A percentile compares a stretch with the other conserved stretches of the same genome.
phyloP scores from a whole-genome alignment of 306 rosid genomes.

The Argentina anserina region DNA sequence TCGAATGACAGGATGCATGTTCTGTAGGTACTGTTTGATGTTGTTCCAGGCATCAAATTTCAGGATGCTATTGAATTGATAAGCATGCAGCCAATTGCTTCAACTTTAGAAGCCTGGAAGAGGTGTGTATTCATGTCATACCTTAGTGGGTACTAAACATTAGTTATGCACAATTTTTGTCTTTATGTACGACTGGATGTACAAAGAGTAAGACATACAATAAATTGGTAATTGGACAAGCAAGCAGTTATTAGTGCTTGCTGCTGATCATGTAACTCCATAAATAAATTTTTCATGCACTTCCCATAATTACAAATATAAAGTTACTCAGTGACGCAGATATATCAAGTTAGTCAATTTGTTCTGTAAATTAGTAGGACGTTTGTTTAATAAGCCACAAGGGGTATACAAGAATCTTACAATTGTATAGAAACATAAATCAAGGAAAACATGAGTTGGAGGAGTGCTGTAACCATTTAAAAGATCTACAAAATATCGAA shows the following conservation, averaged over 20 bases:
- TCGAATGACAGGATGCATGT: constrained; percentile 31
- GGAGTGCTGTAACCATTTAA: not conserved
- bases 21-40: constrained; percentile 93
- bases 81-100: constrained; percentile 85
- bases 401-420: not conserved
- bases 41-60: constrained; percentile 89
- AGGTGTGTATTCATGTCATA: constrained; percentile 49
- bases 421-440: not conserved
- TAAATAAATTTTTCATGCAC: not conserved
- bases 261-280: not conserved
- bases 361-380: not conserved
- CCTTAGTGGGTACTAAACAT: not conserved
- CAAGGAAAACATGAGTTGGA: not conserved
- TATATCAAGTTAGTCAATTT: not conserved
- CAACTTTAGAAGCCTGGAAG: constrained; percentile 62
- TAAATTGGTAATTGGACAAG: not conserved
- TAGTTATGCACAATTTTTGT: not conserved
- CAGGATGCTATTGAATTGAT: constrained; percentile 86
- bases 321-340: too few species aligned
- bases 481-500: not conserved
- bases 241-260: not conserved
- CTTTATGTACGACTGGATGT: not conserved
- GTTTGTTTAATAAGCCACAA: not conserved
- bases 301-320: too few species aligned
- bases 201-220: not conserved